phyloP scores from a whole-genome alignment of 495 filamentous ascomycete species.

The Neurospora sp. region DNA sequence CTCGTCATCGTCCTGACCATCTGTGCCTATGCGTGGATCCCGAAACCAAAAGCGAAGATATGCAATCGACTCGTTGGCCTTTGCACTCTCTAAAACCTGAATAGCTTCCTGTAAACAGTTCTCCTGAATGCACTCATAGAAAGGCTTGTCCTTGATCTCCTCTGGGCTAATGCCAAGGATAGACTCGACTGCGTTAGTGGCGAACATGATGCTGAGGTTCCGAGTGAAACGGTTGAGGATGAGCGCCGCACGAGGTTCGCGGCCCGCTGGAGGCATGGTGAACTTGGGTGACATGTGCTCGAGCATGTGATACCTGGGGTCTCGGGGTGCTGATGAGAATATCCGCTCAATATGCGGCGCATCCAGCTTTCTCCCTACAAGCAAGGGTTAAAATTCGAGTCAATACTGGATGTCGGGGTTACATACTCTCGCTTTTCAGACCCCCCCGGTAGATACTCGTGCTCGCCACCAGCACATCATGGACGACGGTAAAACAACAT shows the following conservation, averaged over 20 bases:
- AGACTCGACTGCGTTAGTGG: conserved; percentile 60
- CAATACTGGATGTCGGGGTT: not conserved
- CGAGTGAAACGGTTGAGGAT: conserved; percentile 84
- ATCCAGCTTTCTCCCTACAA: conserved; percentile 62
- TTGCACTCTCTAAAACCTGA: conserved; percentile 70
- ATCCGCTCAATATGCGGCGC: conserved; percentile 68
- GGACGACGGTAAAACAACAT: conserved; percentile 82
- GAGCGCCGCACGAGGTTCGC: conserved; percentile 74
- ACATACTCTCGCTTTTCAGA: conserved; percentile 60
- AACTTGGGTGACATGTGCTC: conserved; percentile 79
- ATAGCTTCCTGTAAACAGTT: conserved; percentile 68
- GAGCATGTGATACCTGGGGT: conserved; percentile 87
- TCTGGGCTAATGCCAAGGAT: conserved; percentile 62
- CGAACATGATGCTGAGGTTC: conserved; percentile 78
- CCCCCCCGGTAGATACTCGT: conserved; percentile 69
- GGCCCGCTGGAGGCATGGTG: conserved; percentile 50
- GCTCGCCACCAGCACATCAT: conserved; percentile 77
- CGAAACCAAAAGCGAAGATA: conserved; percentile 86
- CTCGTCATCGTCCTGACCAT: conserved; percentile 20
- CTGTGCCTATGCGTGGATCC: conserved; percentile 48
- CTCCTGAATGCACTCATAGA: conserved; percentile 72
- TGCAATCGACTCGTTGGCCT: conserved; percentile 88
- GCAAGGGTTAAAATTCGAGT: conserved; percentile 1
- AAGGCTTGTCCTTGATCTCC: conserved; percentile 58
- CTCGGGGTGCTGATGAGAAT: conserved; percentile 71